Evolutionary conservation across 2,329 filamentous ascomycete species (phyloP).

Genomic region (Monilinia laxa): DNA sequence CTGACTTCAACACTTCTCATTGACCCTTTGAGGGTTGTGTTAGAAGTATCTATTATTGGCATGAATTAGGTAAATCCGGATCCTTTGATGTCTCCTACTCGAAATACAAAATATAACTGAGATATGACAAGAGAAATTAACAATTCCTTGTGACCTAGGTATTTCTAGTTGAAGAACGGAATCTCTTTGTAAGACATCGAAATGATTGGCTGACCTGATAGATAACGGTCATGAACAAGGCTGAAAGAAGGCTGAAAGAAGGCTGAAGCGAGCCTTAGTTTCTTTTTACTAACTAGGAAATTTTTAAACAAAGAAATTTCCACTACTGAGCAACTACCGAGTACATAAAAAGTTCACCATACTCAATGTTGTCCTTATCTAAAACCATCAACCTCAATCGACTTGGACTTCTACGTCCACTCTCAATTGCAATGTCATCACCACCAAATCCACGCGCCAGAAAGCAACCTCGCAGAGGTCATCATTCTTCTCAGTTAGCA

Average conservation of each 20-base stretch:
- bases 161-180: not conserved
- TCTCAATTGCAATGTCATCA: conserved; percentile 12
- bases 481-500: conserved; percentile 12
- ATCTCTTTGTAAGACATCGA: not conserved
- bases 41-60: not conserved
- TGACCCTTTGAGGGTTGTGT: not conserved
- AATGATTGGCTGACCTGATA: not conserved
- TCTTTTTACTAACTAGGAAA: not conserved
- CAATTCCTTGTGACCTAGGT: too few species aligned
- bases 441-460: conserved; percentile 13
- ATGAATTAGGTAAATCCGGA: not conserved
- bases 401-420: not conserved
- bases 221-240: not conserved
- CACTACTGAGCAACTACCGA: not conserved
- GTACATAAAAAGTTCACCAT: not conserved
- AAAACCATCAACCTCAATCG: conserved; percentile 13
- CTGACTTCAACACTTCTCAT: not conserved
- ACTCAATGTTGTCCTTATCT: not conserved
- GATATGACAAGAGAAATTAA: not conserved
- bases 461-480: conserved; percentile 16
- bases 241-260: conserved; percentile 13
- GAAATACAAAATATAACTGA: not conserved
- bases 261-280: conserved; percentile 1
- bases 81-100: not conserved
- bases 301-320: conserved; percentile 9